phyloP scores from a whole-genome alignment of 495 filamentous ascomycete species.

The Thozetella sp. region DNA sequence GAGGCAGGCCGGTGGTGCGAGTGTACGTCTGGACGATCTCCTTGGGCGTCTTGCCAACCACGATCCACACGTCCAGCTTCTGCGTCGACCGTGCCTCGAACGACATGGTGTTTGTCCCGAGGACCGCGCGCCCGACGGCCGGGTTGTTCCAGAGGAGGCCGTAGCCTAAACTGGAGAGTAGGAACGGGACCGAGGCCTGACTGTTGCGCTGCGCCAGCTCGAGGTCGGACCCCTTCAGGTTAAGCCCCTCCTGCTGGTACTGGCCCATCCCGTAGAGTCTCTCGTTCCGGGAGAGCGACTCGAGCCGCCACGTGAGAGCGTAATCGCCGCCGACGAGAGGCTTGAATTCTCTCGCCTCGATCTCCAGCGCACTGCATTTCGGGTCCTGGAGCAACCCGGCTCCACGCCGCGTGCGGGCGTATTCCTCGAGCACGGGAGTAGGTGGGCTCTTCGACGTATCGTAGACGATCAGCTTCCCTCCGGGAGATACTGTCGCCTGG shows the following conservation, averaged over 20 bases:
- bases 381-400: constrained; percentile 39
- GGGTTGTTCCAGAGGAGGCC: constrained; percentile 65
- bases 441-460: constrained; percentile 21
- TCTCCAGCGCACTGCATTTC: constrained; percentile 53
- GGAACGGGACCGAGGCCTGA: constrained; percentile 60
- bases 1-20: constrained; percentile 50
- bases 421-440: constrained; percentile 54
- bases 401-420: constrained; percentile 51
- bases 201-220: constrained; percentile 65
- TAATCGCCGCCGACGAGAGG: constrained; percentile 51
- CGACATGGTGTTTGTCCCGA: constrained; percentile 59
- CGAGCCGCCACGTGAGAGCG: constrained; percentile 54
- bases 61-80: constrained; percentile 60
- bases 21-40: constrained; percentile 56
- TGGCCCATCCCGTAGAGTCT: constrained; percentile 66
- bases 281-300: constrained; percentile 49
- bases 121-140: constrained; percentile 52
- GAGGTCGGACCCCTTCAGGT: constrained; percentile 58
- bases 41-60: constrained; percentile 51
- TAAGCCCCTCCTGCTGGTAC: constrained; percentile 58
- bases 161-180: constrained; percentile 54
- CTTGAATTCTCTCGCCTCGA: constrained; percentile 58
- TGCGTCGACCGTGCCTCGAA: constrained; percentile 58
- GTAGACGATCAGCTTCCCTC: constrained; percentile 53
- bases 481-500: constrained; percentile 42